Evolutionary conservation across 164 flowering plant genomes (phyloP).

Genomic region (Liriodendron chinense): DNA sequence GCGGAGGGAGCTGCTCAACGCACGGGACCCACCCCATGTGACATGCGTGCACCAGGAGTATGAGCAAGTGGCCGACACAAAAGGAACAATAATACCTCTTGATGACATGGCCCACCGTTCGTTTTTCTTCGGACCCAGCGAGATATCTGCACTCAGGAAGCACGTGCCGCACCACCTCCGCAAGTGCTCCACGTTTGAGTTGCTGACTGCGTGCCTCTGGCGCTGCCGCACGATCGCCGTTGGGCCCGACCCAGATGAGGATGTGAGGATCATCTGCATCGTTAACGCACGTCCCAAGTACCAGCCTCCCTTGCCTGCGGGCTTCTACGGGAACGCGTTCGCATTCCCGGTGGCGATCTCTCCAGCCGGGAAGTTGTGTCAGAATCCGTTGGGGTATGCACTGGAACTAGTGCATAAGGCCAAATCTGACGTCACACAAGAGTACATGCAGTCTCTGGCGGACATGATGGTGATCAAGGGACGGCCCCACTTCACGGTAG

Average conservation of each 20-base stretch:
- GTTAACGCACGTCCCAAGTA: conserved; percentile 18
- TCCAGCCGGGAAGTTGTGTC: conserved; percentile 15
- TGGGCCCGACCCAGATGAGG: conserved; percentile 20
- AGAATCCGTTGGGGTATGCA: conserved; percentile 26
- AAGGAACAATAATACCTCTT: conserved; percentile 9
- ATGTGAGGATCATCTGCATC: conserved; percentile 20
- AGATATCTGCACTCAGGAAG: conserved; percentile 13
- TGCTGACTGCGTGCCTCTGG: conserved; percentile 38
- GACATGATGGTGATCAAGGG: conserved; percentile 34
- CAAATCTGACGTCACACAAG: conserved; percentile 23
- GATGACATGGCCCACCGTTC: conserved; percentile 25
- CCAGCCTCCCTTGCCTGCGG: conserved; percentile 19
- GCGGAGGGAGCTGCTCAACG: conserved; percentile 23
- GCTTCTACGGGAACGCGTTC: conserved; percentile 31
- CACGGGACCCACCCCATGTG: conserved; percentile 23
- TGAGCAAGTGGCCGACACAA: conserved; percentile 15
- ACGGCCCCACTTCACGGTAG: conserved; percentile 30
- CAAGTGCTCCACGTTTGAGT: conserved; percentile 18
- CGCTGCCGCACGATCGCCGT: conserved; percentile 36
- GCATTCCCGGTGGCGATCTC: conserved; percentile 20
- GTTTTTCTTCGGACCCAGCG: conserved; percentile 27
- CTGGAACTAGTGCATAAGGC: conserved; percentile 22
- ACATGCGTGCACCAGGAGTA: conserved; percentile 26
- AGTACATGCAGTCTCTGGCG: conserved; percentile 31
- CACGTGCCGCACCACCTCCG: conserved; percentile 19